phyloP scores from a whole-genome alignment of 2,329 filamentous ascomycete species.

The Pyrenochaeta sp. region DNA sequence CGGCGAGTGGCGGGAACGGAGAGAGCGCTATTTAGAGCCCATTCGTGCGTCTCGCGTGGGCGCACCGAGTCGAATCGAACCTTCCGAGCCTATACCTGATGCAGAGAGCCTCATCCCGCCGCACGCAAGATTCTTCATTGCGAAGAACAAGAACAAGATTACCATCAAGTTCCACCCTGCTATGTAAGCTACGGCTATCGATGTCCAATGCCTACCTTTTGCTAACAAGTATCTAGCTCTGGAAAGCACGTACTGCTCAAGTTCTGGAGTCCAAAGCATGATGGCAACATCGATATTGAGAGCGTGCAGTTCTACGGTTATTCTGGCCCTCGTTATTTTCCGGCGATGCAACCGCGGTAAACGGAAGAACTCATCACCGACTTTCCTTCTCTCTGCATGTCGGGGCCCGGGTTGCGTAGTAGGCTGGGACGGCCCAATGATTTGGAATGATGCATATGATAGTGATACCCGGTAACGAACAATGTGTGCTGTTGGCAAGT shows the following conservation, averaged over 20 bases:
- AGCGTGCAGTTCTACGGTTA: constrained; percentile 84
- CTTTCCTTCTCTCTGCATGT: background rate
- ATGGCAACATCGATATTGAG: constrained; percentile 88
- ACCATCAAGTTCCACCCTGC: constrained; percentile 86
- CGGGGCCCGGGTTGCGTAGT: background rate
- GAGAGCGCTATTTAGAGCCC: constrained; percentile 32
- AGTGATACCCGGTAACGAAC: background rate
- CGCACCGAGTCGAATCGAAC: constrained; percentile 47
- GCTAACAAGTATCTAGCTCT: constrained; percentile 53
- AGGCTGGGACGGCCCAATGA: background rate
- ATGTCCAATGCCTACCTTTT: background rate
- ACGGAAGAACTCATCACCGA: background rate
- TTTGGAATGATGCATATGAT: background rate
- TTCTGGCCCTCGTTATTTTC: constrained; percentile 85
- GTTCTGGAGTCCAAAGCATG: constrained; percentile 81
- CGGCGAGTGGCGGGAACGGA: constrained; percentile 35
- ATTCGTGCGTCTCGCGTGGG: constrained; percentile 41
- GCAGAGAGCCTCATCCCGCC: constrained; percentile 66
- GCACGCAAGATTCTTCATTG: constrained; percentile 84
- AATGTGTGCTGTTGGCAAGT: background rate
- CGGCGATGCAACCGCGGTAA: constrained; percentile 63
- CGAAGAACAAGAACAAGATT: constrained; percentile 82
- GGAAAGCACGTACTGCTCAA: constrained; percentile 87
- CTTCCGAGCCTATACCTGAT: constrained; percentile 28
- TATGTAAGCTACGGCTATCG: constrained; percentile 57